phyloP scores from a whole-genome alignment of 305 asterid species.

The Fraxinus greggii region DNA sequence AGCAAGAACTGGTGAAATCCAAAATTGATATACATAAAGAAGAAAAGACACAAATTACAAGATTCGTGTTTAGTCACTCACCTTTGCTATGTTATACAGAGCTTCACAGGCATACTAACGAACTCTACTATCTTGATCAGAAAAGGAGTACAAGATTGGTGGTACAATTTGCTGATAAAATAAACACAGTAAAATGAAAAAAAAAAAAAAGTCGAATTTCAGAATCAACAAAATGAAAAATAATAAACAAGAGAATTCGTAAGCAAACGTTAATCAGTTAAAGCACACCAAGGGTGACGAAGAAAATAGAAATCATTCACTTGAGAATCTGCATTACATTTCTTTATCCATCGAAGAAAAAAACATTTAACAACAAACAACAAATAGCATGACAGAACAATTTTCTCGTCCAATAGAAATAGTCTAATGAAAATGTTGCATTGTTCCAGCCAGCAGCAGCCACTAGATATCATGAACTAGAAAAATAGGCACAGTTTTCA shows the following conservation, averaged over 20 bases:
- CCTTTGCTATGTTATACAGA: constrained; percentile 97
- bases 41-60: background rate
- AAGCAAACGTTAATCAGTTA: constrained; percentile 3
- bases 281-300: background rate
- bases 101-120: constrained; percentile 99
- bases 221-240: constrained; percentile 18
- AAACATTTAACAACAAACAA: background rate
- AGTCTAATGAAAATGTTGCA: background rate
- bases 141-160: constrained; percentile 82
- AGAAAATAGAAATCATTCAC: background rate
- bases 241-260: constrained; percentile 12
- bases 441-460: background rate
- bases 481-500: background rate
- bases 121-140: constrained; percentile 97
- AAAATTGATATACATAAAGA: background rate
- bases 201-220: constrained; percentile 19
- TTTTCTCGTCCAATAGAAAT: background rate
- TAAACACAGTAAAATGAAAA: constrained; percentile 25
- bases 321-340: background rate
- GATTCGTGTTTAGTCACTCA: constrained; percentile 27
- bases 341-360: background rate
- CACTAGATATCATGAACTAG: background rate
- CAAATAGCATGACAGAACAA: background rate
- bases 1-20: constrained; percentile 24
- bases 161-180: constrained; percentile 86